These are phyloP conservation scores for Cladophialophora bantiana DNA, from an alignment of 2,329 filamentous ascomycete genomes.

Conservation along the genomic window DNA sequence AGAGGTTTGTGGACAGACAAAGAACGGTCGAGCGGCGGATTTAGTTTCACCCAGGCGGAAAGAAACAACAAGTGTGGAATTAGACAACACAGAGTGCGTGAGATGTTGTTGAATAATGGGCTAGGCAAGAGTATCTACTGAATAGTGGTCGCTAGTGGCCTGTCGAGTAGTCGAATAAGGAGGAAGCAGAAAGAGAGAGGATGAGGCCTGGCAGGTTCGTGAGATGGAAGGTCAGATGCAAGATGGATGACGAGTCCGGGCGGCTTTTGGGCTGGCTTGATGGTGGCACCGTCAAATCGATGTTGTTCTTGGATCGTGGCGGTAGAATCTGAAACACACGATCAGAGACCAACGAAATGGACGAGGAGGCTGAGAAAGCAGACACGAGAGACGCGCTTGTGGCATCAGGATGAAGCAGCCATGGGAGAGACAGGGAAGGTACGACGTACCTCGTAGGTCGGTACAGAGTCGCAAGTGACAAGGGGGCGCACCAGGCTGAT, in stretches of 20 bases:
- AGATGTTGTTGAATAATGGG: neutral
- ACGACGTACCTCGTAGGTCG: too few relatives aligned
- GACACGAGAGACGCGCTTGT: constrained; percentile 9
- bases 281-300: constrained; percentile 12
- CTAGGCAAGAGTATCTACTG: neutral
- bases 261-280: constrained; percentile 16
- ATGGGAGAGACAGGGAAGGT: constrained; percentile 9
- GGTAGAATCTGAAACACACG: constrained; percentile 28
- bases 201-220: constrained; percentile 7
- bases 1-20: constrained; percentile 10
- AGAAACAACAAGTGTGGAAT: neutral
- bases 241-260: constrained; percentile 29
- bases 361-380: constrained; percentile 12
- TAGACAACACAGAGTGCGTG: neutral
- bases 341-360: constrained; percentile 13
- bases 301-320: constrained; percentile 10
- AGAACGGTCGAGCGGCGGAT: neutral
- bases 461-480: neutral
- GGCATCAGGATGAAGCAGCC: constrained; percentile 18
- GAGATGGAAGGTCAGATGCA: constrained; percentile 5
- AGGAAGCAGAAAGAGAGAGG: neutral
- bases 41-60: neutral
- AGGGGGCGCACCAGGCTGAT: neutral
- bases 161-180: constrained; percentile 14
- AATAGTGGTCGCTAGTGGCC: neutral